phyloP scores from a whole-genome alignment of 2,329 filamentous ascomycete genomes.

The Ascosphaera apis region DNA sequence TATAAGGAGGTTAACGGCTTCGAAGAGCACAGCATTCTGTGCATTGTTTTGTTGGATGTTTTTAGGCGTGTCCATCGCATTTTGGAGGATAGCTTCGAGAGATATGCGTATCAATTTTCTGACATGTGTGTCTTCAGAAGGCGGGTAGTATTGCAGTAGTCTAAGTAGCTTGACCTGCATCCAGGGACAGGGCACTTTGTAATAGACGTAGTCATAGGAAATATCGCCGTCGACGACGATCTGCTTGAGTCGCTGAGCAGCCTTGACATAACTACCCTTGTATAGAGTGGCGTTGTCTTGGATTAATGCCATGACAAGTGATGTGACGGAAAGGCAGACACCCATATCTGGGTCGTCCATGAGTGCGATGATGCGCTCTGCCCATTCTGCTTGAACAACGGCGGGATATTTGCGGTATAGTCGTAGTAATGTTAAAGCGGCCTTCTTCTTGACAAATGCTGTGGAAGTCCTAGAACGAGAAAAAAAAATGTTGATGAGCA shows the following conservation, averaged over 20 bases:
- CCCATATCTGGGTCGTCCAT: constrained; percentile 95
- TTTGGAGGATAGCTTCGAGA: constrained; percentile 70
- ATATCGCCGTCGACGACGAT: constrained; percentile 82
- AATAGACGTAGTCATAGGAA: constrained; percentile 82
- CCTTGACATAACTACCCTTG: constrained; percentile 83
- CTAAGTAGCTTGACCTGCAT: constrained; percentile 86
- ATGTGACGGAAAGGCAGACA: constrained; percentile 85
- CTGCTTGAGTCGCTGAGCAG: constrained; percentile 67
- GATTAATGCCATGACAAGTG: constrained; percentile 76
- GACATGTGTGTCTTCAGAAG: constrained; percentile 82
- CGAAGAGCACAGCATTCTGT: constrained; percentile 91
- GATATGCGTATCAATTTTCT: constrained; percentile 82
- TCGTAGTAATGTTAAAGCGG: constrained; percentile 73
- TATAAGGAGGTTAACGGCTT: constrained; percentile 96
- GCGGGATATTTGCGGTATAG: constrained; percentile 84
- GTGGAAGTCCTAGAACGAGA: constrained; percentile 45
- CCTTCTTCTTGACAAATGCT: constrained; percentile 98
- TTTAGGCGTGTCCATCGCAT: constrained; percentile 82
- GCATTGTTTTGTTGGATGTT: constrained; percentile 99
- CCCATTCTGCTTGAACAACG: constrained; percentile 92
- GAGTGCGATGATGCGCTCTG: constrained; percentile 90
- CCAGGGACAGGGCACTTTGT: constrained; percentile 99
- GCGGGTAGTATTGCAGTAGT: constrained; percentile 85
- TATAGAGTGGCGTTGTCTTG: constrained; percentile 92
- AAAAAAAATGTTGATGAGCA: constrained; percentile 2